Base-by-base conservation (phyloP, 805 yeast species). In the Starmera caribaea region DNA sequence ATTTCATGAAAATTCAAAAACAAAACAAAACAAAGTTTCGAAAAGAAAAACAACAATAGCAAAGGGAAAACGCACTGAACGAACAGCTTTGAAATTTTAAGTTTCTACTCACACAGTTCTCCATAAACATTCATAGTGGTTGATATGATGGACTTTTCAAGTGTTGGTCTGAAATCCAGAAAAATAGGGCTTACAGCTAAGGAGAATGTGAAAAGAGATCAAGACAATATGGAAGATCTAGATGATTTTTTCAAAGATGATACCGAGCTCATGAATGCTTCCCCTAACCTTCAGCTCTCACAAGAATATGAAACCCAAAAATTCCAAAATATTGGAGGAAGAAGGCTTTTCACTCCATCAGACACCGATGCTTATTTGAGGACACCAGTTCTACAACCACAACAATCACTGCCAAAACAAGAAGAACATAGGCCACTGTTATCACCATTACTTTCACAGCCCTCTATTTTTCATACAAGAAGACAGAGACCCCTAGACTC, bases 231-330 rank as follows among this genome's bases (percentile, higher is more conserved):
- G 74, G 89, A 81, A 49, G 81, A 77, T 48, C 53, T 81, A 13
- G 79, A 77, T 46, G 87, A 79, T 41, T 81, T 80, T 55, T 81
- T 80, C 39, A 68, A 66, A 35, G 82, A 76, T 38, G 77, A 72
- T 21, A 57, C 55, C 13, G 51, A 32, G 11, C 37, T 30, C 21
- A 31, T n/a, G 11, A 36, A 14, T 10, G 29, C 8, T 33, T 15
- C 21, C 13, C 9, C 2, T n/a, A 9, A 17, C 31, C 12, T 8
- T 2, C 30, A 41, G 30, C n/a, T 14, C 12, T 24, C 30, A 24
- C 13, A 16, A 16, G 4, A 6, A 13, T 9, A 30, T 16, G 30
- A 27, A 28, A 13, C n/a, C 24, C 14, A 35, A 45, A 54, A 7
- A 53, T 48, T 13, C 43, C 41, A 35, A 40, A 47, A 12, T 45